Evolutionary conservation across 129 eudicot genomes (phyloP).

Genomic region (Lonicera japonica): DNA sequence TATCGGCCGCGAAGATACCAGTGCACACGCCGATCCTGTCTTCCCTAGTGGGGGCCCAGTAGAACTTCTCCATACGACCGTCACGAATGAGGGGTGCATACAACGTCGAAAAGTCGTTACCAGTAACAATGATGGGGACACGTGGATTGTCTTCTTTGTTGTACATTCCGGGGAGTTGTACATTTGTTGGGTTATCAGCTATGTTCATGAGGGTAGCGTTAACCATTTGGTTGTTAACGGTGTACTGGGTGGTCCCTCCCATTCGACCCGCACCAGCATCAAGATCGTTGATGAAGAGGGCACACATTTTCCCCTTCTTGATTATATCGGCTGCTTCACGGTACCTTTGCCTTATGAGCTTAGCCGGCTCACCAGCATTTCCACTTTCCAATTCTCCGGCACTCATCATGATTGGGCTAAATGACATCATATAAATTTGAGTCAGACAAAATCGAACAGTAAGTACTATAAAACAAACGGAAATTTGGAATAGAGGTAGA

Average conservation of each 20-base stretch:
- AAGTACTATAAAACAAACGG: background rate
- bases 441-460: background rate
- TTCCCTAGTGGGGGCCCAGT: conserved; percentile 99
- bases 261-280: conserved; percentile 97
- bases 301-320: conserved; percentile 89
- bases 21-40: conserved; percentile 85
- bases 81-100: conserved; percentile 99
- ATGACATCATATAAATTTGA: background rate
- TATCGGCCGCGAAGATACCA: conserved; percentile 72
- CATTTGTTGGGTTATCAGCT: conserved; percentile 93
- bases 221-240: conserved; percentile 98
- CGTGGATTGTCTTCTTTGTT: conserved; percentile 92
- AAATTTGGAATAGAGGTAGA: background rate
- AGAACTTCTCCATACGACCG: conserved; percentile 98
- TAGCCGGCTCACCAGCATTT: conserved; percentile 97
- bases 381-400: conserved; percentile 99
- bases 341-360: conserved; percentile 89
- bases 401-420: conserved; percentile 98
- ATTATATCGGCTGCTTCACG: conserved; percentile 89
- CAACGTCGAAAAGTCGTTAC: conserved; percentile 90
- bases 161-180: conserved; percentile 97
- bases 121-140: conserved; percentile 89
- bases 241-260: conserved; percentile 98
- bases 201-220: conserved; percentile 99
- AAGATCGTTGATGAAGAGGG: conserved; percentile 92